These are phyloP conservation scores for Paulownia fortunei DNA, from an alignment of 257 asterid species.

Conservation along the genomic window DNA sequence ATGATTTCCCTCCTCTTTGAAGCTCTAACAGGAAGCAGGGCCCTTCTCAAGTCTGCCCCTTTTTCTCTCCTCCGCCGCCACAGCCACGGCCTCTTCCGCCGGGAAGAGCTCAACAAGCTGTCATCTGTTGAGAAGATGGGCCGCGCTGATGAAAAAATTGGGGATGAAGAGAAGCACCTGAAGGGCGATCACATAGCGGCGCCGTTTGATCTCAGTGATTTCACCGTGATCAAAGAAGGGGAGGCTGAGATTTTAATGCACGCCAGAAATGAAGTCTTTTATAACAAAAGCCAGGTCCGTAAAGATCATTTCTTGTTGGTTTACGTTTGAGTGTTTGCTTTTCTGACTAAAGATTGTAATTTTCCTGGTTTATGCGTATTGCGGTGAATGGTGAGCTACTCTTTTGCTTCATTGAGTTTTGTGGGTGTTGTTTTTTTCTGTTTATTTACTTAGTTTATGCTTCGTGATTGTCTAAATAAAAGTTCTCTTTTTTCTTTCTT, in stretches of 20 bases:
- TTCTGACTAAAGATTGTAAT: background rate
- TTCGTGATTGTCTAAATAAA: background rate
- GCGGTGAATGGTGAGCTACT: background rate
- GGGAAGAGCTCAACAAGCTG: background rate
- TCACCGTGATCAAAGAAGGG: conserved; percentile 78
- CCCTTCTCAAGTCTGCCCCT: background rate
- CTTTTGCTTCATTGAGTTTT: conserved; percentile 12
- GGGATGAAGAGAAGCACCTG: conserved; percentile 46
- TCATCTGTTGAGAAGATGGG: conserved; percentile 32
- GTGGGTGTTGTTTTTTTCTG: background rate
- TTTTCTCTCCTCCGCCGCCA: background rate
- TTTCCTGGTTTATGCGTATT: background rate
- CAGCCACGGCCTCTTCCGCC: background rate
- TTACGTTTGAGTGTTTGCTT: background rate
- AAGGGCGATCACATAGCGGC: conserved; percentile 30
- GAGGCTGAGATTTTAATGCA: conserved; percentile 97
- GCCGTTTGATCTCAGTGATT: conserved; percentile 70
- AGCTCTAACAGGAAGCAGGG: conserved; percentile 8
- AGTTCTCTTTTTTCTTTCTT: background rate
- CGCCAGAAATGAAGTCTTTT: conserved; percentile 85
- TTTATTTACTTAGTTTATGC: background rate
- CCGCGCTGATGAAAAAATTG: conserved; percentile 36
- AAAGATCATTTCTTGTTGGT: background rate
- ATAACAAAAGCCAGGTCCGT: conserved; percentile 85
- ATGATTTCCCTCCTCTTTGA: conserved; percentile 9